These are phyloP conservation scores for Ophiostoma australiae DNA, from an alignment of 2,329 filamentous ascomycete genomes.

Conservation along the genomic window DNA sequence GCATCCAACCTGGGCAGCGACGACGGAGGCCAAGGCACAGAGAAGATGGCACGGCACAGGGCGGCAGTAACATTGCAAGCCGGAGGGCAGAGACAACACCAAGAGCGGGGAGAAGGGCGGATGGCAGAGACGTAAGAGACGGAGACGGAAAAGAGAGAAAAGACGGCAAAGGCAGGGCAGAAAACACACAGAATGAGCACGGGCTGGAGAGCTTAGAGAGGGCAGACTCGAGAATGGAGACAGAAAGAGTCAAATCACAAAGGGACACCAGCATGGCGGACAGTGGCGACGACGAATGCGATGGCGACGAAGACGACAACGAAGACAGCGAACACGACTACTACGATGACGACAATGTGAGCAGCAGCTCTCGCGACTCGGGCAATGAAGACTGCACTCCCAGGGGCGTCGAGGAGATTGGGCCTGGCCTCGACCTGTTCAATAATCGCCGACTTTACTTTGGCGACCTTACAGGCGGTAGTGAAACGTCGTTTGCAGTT, in stretches of 20 bases:
- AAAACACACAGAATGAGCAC: not conserved
- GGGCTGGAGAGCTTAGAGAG: not conserved
- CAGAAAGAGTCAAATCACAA: not conserved
- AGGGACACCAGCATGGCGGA: not conserved
- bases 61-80: not conserved
- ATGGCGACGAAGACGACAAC: not conserved
- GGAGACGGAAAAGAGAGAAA: not conserved
- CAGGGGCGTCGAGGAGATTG: constrained; percentile 26
- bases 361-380: not conserved
- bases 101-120: not conserved
- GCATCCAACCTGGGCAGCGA: constrained; percentile 8
- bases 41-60: not conserved
- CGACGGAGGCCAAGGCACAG: not conserved
- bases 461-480: constrained; percentile 25
- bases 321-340: not conserved
- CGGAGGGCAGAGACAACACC: not conserved
- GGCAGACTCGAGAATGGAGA: not conserved
- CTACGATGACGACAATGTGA: constrained; percentile 1
- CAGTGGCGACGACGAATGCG: not conserved
- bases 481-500: not conserved
- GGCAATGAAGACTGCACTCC: constrained; percentile 8
- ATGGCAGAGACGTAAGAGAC: not conserved
- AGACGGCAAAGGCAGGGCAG: not conserved
- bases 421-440: constrained; percentile 27
- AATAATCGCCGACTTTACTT: constrained; percentile 28